Conservation (phyloP, 805 yeast species). For the Starmerella apicola region DNA sequence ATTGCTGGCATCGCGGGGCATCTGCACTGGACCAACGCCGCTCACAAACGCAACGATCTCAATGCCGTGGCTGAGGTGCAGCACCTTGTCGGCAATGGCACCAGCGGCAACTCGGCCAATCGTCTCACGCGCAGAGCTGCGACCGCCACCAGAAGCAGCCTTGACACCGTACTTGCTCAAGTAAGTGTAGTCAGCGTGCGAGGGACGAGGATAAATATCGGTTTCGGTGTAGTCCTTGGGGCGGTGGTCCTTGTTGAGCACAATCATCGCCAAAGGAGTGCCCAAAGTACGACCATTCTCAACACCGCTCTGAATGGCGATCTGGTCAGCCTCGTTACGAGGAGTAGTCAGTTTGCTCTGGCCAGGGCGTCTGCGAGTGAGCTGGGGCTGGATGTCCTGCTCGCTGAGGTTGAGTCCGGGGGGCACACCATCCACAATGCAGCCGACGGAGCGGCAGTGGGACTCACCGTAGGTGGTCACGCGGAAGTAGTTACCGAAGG, state of each 20-base stretch:
- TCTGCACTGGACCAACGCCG: constrained; percentile 71
- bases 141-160: constrained; percentile 94
- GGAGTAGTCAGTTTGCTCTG: constrained; percentile 89
- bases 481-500: constrained; percentile 50
- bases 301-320: constrained; percentile 87
- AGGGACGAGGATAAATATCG: constrained; percentile 91
- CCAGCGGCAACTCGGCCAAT: constrained; percentile 99
- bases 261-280: constrained; percentile 90
- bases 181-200: constrained; percentile 95
- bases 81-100: constrained; percentile 90
- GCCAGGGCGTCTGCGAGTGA: constrained; percentile 95
- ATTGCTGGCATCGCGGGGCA: constrained; percentile 60
- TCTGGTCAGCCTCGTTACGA: constrained; percentile 85
- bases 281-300: constrained; percentile 86
- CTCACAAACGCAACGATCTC: constrained; percentile 95
- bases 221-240: constrained; percentile 94
- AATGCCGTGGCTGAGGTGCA: constrained; percentile 60
- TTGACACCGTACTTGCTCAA: constrained; percentile 80
- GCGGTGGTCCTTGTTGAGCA: constrained; percentile 88
- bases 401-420: constrained; percentile 82
- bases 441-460: constrained; percentile 94
- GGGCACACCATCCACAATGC: constrained; percentile 97
- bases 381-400: constrained; percentile 86
- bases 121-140: constrained; percentile 94
- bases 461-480: constrained; percentile 98